Evolutionary conservation across 345 rosid genomes (phyloP), one percentile per base, ranked within the genome.

Genomic region (Hibiscus trionum): DNA sequence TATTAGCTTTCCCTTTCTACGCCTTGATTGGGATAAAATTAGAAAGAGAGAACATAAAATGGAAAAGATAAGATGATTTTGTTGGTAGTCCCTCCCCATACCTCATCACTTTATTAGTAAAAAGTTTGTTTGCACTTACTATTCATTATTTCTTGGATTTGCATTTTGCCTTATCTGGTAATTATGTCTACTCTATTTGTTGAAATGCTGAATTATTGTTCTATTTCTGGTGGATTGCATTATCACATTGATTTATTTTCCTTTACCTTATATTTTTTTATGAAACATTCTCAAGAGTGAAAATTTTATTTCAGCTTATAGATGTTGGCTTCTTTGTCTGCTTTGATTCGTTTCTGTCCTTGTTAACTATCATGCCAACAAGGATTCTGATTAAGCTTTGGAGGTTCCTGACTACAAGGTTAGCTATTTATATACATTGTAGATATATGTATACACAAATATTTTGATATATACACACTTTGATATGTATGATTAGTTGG

Each of bases 291-390:
- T 66, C 61, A 77, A 52, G 57, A 24, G 37, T 21, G 16, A 42
- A 26, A 70, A 72, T 75, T 49, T 65, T 71, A 59, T 82, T 87
- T 86, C 98, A 95, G 99, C 97, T 95, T 76, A 93, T 95, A 81
- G 78, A 86, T 87, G 96, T 91, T 80, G 97, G 99, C 70, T 88
- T 95, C 89, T 90, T 95, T 79, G 96, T 92, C 78, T 95, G 99
- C 88, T 80, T 90, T 73, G 96, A 95, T 84, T 92, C 98, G 24
- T 95, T 95, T 82, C 87, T 95, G 75, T 95, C 99, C 63, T 78
- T 95, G 90, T 79, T 95, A 84, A 92, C 98, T 71, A 84, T 95
- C 85, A 90, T 95, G 97, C 99, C 99, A 66, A 83, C 93, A 77
- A 87, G 96, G 82, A 84, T 95, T 50, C 26, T 89, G 85, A 69